These are phyloP conservation scores for Trypanosomatidae sp. DNA, from an alignment of 208 protist genomes.

Conservation along the genomic window DNA sequence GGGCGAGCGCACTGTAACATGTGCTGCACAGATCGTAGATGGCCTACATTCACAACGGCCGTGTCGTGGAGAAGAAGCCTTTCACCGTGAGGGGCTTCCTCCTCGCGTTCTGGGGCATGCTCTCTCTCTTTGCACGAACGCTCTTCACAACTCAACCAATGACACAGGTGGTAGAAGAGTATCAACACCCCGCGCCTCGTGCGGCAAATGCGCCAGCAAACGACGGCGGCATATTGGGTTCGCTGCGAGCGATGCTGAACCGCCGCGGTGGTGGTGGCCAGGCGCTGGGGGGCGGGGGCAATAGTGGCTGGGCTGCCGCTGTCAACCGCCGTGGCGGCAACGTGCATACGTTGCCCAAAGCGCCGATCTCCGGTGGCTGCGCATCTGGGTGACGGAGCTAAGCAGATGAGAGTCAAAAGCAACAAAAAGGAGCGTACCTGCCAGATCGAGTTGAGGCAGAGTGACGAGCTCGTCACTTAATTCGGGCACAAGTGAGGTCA, in stretches of 20 bases:
- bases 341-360: conserved; percentile 53
- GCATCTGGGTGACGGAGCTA: conserved; percentile 26
- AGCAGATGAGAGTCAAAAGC: conserved; percentile 7
- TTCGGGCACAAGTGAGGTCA: background rate
- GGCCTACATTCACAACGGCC: conserved; percentile 73
- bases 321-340: conserved; percentile 35
- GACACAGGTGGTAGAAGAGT: conserved; percentile 42
- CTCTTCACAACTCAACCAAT: conserved; percentile 59
- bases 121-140: conserved; percentile 72
- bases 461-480: background rate
- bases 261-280: conserved; percentile 24
- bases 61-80: conserved; percentile 75
- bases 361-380: conserved; percentile 26
- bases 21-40: conserved; percentile 18
- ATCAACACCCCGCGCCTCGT: conserved; percentile 16
- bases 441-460: background rate
- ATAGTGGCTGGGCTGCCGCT: conserved; percentile 28
- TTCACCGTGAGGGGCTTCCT: conserved; percentile 63
- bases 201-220: conserved; percentile 2
- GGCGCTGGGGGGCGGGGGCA: conserved; percentile 1
- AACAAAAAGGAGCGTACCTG: background rate
- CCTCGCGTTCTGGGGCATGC: conserved; percentile 27
- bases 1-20: background rate
- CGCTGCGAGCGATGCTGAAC: conserved; percentile 10
- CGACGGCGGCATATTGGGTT: background rate